These are phyloP conservation scores for Boechera stricta DNA, from an alignment of 345 rosid genomes.

Conservation along the genomic window DNA sequence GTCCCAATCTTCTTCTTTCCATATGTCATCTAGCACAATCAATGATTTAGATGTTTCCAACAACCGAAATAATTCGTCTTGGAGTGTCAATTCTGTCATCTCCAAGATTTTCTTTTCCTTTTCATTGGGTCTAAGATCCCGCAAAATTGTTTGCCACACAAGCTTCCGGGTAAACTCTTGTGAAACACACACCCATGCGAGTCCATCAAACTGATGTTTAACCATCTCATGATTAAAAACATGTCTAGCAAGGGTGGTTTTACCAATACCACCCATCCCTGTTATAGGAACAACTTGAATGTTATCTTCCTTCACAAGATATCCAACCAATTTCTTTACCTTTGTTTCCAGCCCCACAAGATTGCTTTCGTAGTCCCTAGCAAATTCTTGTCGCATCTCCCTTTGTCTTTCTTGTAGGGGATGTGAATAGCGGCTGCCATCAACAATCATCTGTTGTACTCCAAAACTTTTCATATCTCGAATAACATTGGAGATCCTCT, in stretches of 20 bases:
- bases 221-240: neutral
- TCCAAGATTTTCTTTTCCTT: neutral
- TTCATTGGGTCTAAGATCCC: neutral
- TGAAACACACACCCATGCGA: slow-evolving; percentile 8
- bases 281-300: neutral
- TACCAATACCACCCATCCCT: neutral
- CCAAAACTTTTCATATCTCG: neutral
- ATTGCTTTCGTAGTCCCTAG: neutral
- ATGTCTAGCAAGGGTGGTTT: neutral
- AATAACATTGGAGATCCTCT: slow-evolving; percentile 38
- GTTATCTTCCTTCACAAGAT: neutral
- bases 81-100: neutral
- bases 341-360: neutral
- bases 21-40: slow-evolving; percentile 2
- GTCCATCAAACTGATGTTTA: neutral
- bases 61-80: neutral
- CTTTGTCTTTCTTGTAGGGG: neutral
- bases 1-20: neutral
- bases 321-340: neutral
- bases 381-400: neutral
- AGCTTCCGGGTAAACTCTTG: neutral
- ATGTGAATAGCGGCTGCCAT: neutral
- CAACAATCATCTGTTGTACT: slow-evolving; percentile 2
- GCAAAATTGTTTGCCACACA: neutral
- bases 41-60: neutral